Evolutionary conservation across 345 rosid species (phyloP).

Genomic region (Laguncularia racemosa): DNA sequence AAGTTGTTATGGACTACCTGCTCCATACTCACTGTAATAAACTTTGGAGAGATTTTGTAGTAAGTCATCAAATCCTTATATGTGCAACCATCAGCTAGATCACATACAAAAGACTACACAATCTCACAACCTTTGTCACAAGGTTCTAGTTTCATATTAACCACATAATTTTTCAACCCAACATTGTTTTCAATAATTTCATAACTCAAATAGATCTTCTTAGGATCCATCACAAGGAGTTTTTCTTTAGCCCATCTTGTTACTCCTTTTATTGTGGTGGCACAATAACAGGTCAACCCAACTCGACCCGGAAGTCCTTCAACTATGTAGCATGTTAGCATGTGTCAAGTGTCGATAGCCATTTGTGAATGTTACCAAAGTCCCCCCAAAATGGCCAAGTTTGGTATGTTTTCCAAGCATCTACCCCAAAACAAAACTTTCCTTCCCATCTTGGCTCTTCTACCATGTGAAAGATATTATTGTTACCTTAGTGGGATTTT

Average conservation of each 20-base stretch:
- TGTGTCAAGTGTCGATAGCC: conserved; percentile 34
- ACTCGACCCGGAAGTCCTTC: conserved; percentile 43
- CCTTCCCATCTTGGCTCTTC: conserved; percentile 45
- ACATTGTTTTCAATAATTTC: conserved; percentile 47
- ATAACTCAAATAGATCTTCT: conserved; percentile 38
- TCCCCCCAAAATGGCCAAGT: conserved; percentile 48
- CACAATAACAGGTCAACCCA: conserved; percentile 49
- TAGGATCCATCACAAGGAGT: conserved; percentile 37
- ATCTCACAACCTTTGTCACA: conserved; percentile 25
- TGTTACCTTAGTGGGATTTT: not conserved
- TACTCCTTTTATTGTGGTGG: conserved; percentile 8
- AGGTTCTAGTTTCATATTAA: conserved; percentile 31
- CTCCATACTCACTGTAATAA: conserved; percentile 43
- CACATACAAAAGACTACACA: conserved; percentile 58
- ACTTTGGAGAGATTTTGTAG: conserved; percentile 23
- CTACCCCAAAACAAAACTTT: conserved; percentile 28
- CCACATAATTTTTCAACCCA: conserved; percentile 40
- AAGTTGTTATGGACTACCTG: too few species aligned
- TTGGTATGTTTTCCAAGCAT: conserved; percentile 32
- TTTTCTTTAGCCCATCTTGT: conserved; percentile 46
- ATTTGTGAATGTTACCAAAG: conserved; percentile 53
- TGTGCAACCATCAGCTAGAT: conserved; percentile 50
- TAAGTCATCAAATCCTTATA: conserved; percentile 31
- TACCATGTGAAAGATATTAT: not conserved
- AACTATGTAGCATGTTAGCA: conserved; percentile 40